Evolutionary conservation across 176 grass and related monocot genomes (phyloP).

Genomic region (Triticum dicoccoides): DNA sequence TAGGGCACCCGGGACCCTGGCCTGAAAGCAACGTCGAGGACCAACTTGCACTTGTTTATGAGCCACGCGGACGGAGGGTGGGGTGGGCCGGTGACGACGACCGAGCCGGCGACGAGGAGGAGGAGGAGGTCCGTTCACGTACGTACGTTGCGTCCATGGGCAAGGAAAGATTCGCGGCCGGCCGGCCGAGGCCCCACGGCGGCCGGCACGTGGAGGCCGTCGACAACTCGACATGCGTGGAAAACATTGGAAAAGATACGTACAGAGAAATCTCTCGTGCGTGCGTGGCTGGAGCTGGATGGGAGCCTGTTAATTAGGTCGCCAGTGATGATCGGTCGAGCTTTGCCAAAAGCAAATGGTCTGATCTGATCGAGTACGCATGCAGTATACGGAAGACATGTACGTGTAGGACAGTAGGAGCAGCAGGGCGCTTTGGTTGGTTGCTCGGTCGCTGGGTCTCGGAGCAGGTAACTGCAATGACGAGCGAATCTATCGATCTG

Average conservation of each 20-base stretch:
- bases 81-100: conserved; percentile 33
- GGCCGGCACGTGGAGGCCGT: conserved; percentile 24
- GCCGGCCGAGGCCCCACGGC: conserved; percentile 10
- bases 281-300: neutral
- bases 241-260: neutral
- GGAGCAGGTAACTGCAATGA: neutral
- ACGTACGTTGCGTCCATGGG: conserved; percentile 74
- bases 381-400: neutral
- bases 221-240: neutral
- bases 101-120: neutral
- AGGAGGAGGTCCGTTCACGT: neutral
- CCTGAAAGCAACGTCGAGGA: conserved; percentile 19
- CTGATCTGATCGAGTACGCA: no score
- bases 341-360: neutral
- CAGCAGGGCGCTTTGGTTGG: neutral
- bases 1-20: neutral
- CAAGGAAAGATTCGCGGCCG: conserved; percentile 49
- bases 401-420: neutral
- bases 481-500: neutral
- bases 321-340: neutral
- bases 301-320: no score
- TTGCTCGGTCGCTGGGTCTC: neutral
- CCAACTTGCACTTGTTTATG: conserved; percentile 26
- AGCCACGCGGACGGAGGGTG: neutral
- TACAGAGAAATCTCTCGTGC: no score